Evolutionary conservation across 495 filamentous ascomycete species (phyloP).

Genomic region (Xylaria cubensis): DNA sequence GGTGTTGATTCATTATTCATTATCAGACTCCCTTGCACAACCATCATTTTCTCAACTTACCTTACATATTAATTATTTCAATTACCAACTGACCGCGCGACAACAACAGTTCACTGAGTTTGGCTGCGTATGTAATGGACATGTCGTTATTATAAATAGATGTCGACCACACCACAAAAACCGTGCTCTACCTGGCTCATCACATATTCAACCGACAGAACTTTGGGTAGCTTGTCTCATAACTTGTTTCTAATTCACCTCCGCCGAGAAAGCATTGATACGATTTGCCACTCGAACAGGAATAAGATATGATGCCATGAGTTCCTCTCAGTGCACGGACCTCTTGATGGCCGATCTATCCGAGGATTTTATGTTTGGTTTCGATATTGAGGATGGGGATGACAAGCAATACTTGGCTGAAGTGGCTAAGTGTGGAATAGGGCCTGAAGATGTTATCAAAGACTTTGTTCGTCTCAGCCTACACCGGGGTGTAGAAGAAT

Average conservation of each 20-base stretch:
- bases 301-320: background rate
- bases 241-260: background rate
- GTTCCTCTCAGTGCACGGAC: background rate
- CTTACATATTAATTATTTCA: background rate
- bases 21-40: background rate
- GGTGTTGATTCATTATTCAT: background rate
- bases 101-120: background rate
- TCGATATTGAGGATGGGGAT: conserved; percentile 39
- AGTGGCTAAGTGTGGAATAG: conserved; percentile 32
- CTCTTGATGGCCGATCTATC: conserved; percentile 5
- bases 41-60: background rate
- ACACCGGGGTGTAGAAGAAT: conserved; percentile 43
- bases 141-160: background rate
- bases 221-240: background rate
- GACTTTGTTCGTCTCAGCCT: conserved; percentile 36
- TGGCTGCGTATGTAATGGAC: background rate
- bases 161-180: background rate
- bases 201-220: background rate
- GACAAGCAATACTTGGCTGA: conserved; percentile 34
- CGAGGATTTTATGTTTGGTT: conserved; percentile 37
- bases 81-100: background rate
- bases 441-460: conserved; percentile 36
- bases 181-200: background rate
- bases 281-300: background rate
- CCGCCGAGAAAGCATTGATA: background rate